phyloP scores from a whole-genome alignment of 139 green algal genomes.

The Edaphochlamys debaryana region DNA sequence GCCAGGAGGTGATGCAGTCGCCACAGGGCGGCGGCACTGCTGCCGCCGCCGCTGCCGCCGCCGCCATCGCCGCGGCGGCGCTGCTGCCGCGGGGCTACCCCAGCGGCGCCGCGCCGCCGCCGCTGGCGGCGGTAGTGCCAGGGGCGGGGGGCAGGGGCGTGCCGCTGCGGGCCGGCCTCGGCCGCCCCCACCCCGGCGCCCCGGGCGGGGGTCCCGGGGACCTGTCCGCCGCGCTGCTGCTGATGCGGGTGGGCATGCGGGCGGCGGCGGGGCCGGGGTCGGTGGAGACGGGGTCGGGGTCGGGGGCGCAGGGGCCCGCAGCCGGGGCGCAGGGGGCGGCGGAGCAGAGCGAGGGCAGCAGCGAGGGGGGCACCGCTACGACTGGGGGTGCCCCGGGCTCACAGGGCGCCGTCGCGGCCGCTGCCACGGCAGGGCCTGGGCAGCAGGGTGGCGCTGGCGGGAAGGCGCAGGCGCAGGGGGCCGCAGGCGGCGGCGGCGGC shows the following conservation, averaged over 20 bases:
- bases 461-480: neutral
- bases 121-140: neutral
- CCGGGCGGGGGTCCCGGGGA: neutral
- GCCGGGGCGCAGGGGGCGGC: no score
- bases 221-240: conserved; percentile 46
- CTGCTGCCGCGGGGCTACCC: neutral
- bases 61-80: neutral
- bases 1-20: conserved; percentile 33
- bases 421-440: no score
- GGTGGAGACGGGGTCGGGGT: neutral
- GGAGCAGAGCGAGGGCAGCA: no score
- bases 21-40: neutral
- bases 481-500: neutral
- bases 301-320: neutral
- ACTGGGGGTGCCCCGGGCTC: no score
- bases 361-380: no score
- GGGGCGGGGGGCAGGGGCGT: neutral
- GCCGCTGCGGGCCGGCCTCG: neutral
- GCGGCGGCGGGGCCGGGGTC: neutral
- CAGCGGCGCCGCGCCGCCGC: neutral
- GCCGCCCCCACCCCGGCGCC: neutral
- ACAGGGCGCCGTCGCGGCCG: no score
- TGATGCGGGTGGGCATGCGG: conserved; percentile 44
- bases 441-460: no score
- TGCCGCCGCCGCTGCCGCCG: neutral